A percentile compares a stretch with the other conserved stretches of the same genome.
Evolutionary conservation across 306 rosid species (phyloP).

Genomic region (Psophocarpus tetragonolobus): DNA sequence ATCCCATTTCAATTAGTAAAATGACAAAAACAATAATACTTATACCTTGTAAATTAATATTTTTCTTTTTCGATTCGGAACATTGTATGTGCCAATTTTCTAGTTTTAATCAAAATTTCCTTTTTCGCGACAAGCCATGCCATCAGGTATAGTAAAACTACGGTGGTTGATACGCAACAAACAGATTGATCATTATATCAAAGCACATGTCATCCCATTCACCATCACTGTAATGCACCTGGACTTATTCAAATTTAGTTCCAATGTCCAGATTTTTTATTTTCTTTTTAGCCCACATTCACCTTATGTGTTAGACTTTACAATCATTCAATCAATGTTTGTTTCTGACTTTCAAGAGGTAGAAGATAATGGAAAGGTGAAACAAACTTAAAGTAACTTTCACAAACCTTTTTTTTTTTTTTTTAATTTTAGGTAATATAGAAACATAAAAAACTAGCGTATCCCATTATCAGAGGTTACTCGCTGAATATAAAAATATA

Average conservation of each 20-base stretch:
- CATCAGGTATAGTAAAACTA: neutral
- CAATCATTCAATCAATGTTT: neutral
- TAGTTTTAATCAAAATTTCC: neutral
- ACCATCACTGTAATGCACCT: slow-evolving; percentile 29
- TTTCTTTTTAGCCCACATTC: neutral
- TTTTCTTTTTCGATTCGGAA: neutral
- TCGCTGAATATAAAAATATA: too few species aligned
- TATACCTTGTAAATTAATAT: neutral
- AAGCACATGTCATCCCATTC: slow-evolving; percentile 22
- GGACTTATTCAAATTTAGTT: neutral
- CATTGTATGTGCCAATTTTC: neutral
- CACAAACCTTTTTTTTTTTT: too few species aligned
- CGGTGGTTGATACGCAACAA: neutral
- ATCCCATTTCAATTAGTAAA: too few species aligned
- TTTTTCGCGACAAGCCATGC: neutral
- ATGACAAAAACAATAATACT: too few species aligned
- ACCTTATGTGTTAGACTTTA: neutral
- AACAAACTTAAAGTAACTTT: neutral
- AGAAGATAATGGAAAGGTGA: neutral
- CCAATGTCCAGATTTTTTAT: neutral
- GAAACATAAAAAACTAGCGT: too few species aligned
- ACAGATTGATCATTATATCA: slow-evolving; percentile 2
- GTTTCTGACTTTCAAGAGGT: neutral
- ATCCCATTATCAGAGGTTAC: too few species aligned
- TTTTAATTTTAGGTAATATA: neutral